Base-by-base conservation (phyloP, 257 asterid species). In the Fraxinus quadrangulata region DNA sequence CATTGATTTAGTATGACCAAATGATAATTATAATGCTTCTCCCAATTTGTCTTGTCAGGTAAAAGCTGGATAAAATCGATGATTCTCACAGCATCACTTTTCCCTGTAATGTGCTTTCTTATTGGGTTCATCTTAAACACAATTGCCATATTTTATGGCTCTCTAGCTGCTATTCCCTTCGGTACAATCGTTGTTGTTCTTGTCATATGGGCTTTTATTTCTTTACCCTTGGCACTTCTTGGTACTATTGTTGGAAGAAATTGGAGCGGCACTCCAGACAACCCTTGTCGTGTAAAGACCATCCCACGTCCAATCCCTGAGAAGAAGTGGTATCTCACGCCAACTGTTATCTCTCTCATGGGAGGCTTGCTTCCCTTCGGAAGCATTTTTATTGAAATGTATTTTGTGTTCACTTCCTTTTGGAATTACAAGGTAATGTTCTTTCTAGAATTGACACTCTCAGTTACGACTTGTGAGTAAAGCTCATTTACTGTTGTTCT, bases 351-450 rank as follows among this genome's bases (percentile, higher is more conserved):
- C 78, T 85, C 97, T 69, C 89, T 92, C 83, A 90, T 92, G 97
- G 96, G 97, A 77, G 97, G 97, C 73, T 85, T 92, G 71, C 96
- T 92, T 80, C 96, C 97, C 42, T 92, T 92, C 33, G 97, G 96
- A 67, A 92, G 96, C 91, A 92, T 92, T 79, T 92, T 92, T 67
- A 92, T 92, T 45, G 96, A 92, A 86, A 92, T 92, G 96, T 92
- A 90, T 75, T 92, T 92, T 40, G 97, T 92, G 84, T 92, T 92
- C 94, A 90, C 97, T 69, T 92, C 97, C 85, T 92, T 92, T 90
- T 92, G 97, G 96, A 92, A 92, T 83, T 90, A 92, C 90, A 90
- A 92, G 97, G 97, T 92, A 83, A 77, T 73, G 17, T 37, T 75
- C 11, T 31, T 16, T 73, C 0, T 76, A 26, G 28, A 30, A 9